Conservation (phyloP, 495 filamentous ascomycete species). For the Recurvomyces mirabilis region DNA sequence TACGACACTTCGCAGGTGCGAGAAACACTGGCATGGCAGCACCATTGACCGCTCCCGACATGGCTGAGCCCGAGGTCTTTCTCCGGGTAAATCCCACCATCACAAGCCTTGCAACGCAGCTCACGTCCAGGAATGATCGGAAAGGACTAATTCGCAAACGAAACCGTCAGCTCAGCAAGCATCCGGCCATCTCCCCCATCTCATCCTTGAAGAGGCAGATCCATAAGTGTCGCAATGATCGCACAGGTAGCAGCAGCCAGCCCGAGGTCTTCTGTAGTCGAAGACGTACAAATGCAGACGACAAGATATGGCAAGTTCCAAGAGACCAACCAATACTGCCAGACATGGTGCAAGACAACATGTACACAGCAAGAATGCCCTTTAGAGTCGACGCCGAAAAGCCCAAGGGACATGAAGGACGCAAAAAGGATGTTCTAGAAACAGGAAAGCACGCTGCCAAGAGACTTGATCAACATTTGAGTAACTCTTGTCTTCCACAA, state of each 20-base stretch:
- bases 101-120: constrained; percentile 1
- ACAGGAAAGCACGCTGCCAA: constrained; percentile 1
- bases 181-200: neutral
- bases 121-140: neutral
- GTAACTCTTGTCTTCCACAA: constrained; percentile 1
- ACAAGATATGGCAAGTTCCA: constrained; percentile 1
- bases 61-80: constrained; percentile 1
- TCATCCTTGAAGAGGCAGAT: constrained; percentile 2
- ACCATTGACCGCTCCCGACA: neutral
- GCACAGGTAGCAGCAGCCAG: neutral
- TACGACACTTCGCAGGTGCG: neutral
- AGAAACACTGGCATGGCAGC: constrained; percentile 1
- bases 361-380: neutral
- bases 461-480: constrained; percentile 2
- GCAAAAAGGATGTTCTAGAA: neutral
- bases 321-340: constrained; percentile 1
- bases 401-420: constrained; percentile 1
- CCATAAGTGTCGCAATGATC: neutral
- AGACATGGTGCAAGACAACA: constrained; percentile 2
- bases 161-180: neutral
- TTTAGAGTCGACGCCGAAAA: neutral
- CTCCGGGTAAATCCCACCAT: constrained; percentile 1
- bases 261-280: constrained; percentile 1
- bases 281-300: constrained; percentile 1
- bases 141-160: constrained; percentile 1